Evolutionary conservation across 331 rosid genomes (phyloP), one percentile per base, ranked within the genome.

Genomic region (Pyrus hybrid): DNA sequence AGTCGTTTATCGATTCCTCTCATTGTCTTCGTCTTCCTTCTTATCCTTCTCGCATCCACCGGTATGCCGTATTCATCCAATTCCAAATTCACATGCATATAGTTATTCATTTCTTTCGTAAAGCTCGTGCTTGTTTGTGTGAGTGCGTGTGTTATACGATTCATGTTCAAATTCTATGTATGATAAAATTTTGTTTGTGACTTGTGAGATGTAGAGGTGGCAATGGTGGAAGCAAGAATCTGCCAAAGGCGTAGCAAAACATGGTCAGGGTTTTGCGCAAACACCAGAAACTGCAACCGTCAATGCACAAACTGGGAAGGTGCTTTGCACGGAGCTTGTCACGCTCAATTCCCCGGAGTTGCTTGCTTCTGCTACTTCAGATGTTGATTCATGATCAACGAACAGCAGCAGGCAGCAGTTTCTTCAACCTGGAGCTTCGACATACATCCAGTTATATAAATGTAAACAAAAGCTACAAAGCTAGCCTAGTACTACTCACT

Each of bases 331-430:
- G 73, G 85, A 32, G 74, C 86, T 56, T 85, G 81, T 32, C 89
- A 82, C 18, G 41, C 61, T 35, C 79, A 76, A 22, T 79, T 74
- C 49, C 83, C 72, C 4, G 82, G 84, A 61, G 35, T 79, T 26
- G 86, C 84, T 4, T 82, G 88, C 84, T 76, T 85, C 81, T 85
- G 86, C 75, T 79, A 79, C 78, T 73, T 75, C 21, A 72, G n/a
- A 8, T 79, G 84, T 28, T 76, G 67, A 85, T 60, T 62, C 22
- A 22, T 32, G 8, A 70, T 23, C 71, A 69, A 72, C 26, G 2
- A 51, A 65, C 12, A 54, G 58, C 60, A 72, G 62, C 47, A 71
- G 14, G 58, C 29, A 72, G 51, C 65, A 32, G 6, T 14, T 13
- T 3, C 60, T 64, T 22, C 32, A 21, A 54, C 30, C 11, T 53